Conservation (phyloP, 108 stramenopile species). For the Fragilariopsis cylindrus region DNA sequence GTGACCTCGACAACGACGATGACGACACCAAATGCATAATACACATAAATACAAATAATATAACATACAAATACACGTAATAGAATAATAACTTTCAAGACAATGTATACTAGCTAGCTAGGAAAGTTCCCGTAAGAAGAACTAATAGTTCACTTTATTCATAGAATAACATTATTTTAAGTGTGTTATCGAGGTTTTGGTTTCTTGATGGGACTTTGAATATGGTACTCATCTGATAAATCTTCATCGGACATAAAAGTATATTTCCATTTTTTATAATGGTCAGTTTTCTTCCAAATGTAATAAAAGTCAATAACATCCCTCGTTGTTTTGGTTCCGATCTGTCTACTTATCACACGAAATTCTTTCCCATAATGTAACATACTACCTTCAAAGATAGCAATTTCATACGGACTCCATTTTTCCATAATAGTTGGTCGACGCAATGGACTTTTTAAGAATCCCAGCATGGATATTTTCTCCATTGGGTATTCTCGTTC, state of each 20-base stretch:
- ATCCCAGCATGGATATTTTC: conserved; percentile 55
- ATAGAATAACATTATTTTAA: not conserved
- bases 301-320: conserved; percentile 97
- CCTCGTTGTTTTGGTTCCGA: conserved; percentile 79
- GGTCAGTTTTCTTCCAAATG: conserved; percentile 95
- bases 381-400: conserved; percentile 83
- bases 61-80: not conserved
- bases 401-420: conserved; percentile 89
- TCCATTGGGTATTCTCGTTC: conserved; percentile 55
- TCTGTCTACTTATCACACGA: conserved; percentile 56
- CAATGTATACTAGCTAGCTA: too few species aligned
- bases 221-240: conserved; percentile 9
- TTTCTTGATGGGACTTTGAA: conserved; percentile 11
- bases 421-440: conserved; percentile 80
- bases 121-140: too few species aligned
- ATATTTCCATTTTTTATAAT: conserved; percentile 87
- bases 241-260: conserved; percentile 41
- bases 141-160: not conserved
- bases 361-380: conserved; percentile 85
- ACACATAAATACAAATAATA: not conserved
- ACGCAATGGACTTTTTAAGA: conserved; percentile 66
- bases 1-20: not conserved
- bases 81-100: not conserved
- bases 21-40: not conserved
- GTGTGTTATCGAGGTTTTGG: not conserved